Conservation (phyloP, 139 green algal species). For the Helicosporidium sp. region DNA sequence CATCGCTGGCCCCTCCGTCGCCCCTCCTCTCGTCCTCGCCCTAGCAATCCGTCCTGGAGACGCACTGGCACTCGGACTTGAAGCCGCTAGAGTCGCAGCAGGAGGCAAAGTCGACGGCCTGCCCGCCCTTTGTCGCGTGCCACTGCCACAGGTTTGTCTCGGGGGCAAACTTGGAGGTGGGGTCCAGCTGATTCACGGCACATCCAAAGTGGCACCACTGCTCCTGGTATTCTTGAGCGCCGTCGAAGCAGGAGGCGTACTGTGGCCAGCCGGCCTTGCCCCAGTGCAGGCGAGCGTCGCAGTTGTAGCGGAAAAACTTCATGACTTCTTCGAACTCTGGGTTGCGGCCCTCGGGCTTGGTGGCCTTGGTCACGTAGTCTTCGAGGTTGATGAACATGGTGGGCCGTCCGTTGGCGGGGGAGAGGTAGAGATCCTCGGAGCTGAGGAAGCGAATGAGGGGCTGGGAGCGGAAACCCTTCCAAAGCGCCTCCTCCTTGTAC, state of each 20-base stretch:
- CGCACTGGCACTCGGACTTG: constrained; percentile 20
- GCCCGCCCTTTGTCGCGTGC: constrained; percentile 16
- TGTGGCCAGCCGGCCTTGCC: constrained; percentile 41
- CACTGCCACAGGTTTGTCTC: constrained; percentile 36
- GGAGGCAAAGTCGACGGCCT: constrained; percentile 6
- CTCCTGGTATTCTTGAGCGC: constrained; percentile 28
- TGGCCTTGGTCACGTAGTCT: constrained; percentile 29
- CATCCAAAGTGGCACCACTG: constrained; percentile 71
- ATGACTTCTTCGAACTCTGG: constrained; percentile 12
- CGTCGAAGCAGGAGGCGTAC: constrained; percentile 40
- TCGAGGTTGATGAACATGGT: constrained; percentile 61
- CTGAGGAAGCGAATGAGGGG: constrained; percentile 31
- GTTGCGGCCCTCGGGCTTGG: constrained; percentile 9
- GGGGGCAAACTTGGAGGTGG: constrained; percentile 40
- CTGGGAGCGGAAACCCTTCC: constrained; percentile 16
- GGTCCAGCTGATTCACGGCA: constrained; percentile 44
- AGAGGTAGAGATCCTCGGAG: constrained; percentile 38
- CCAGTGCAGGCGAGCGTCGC: constrained; percentile 54
- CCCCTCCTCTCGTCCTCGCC: no score
- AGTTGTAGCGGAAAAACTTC: constrained; percentile 18
- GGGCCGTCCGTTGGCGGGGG: constrained; percentile 26
- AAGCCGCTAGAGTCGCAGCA: constrained; percentile 25
- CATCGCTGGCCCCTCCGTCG: no score
- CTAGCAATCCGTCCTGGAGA: background rate
- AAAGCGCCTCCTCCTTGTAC: no score